Evolutionary conservation across 768 basidiomycete species (phyloP).

Genomic region (Postia placenta): DNA sequence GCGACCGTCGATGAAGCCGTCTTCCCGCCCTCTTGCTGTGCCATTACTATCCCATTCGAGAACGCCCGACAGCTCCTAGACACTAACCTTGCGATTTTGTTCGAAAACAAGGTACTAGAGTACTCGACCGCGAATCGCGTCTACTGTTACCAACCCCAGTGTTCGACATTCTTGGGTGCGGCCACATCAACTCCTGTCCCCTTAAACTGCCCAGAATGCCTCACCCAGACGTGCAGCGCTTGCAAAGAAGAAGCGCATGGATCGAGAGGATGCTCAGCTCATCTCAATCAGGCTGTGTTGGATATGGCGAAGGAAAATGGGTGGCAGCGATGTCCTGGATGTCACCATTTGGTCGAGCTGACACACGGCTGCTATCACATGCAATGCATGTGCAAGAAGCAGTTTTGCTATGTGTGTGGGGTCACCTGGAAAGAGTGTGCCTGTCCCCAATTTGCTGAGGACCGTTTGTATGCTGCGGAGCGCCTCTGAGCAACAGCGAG

Average conservation of each 20-base stretch:
- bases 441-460: slow-evolving; percentile 64
- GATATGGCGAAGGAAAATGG: slow-evolving; percentile 36
- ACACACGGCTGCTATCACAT: slow-evolving; percentile 34
- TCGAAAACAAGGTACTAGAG: slow-evolving; percentile 39
- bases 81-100: slow-evolving; percentile 15
- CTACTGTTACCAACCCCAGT: slow-evolving; percentile 43
- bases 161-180: slow-evolving; percentile 49
- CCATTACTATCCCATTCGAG: slow-evolving; percentile 13
- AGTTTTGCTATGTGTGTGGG: slow-evolving; percentile 52
- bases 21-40: slow-evolving; percentile 26
- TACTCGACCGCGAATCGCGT: slow-evolving; percentile 41
- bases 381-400: slow-evolving; percentile 32
- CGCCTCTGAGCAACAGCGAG: too few relatives aligned
- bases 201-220: slow-evolving; percentile 35
- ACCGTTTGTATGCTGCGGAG: slow-evolving; percentile 31
- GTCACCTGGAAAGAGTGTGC: slow-evolving; percentile 54
- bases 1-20: slow-evolving; percentile 23
- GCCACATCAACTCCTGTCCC: slow-evolving; percentile 16
- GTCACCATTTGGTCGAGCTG: slow-evolving; percentile 26
- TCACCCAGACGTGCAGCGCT: slow-evolving; percentile 32
- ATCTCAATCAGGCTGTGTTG: slow-evolving; percentile 34
- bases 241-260: slow-evolving; percentile 47
- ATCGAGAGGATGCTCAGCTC: slow-evolving; percentile 27
- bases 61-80: slow-evolving; percentile 13
- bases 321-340: slow-evolving; percentile 36